phyloP scores from a whole-genome alignment of 2,329 filamentous ascomycete genomes.

The Paecilomyces niveus region DNA sequence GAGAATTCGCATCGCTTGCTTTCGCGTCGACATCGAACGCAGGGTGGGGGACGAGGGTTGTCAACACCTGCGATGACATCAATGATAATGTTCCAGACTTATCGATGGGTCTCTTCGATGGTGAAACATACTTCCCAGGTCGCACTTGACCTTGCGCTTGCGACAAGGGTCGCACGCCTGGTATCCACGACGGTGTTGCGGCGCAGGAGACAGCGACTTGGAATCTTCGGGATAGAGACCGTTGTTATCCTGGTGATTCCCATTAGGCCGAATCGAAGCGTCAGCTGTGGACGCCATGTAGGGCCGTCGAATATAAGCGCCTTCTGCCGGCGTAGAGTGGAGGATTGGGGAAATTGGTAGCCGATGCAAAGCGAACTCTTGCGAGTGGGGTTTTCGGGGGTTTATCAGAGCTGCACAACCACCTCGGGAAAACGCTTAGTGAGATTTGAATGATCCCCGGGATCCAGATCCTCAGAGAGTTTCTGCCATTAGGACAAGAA shows the following conservation, averaged over 20 bases:
- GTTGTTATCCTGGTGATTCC: conserved; percentile 4
- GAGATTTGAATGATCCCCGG: neutral
- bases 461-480: no score
- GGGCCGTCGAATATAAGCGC: neutral
- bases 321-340: conserved; percentile 10
- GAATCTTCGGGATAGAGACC: conserved; percentile 12
- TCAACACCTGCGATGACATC: conserved; percentile 55
- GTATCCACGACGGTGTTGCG: conserved; percentile 40
- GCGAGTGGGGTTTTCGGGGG: neutral
- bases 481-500: no score
- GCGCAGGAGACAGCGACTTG: conserved; percentile 25
- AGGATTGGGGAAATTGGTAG: conserved; percentile 15
- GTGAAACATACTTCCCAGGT: conserved; percentile 36
- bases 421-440: no score
- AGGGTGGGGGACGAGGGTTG: conserved; percentile 88
- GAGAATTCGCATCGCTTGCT: conserved; percentile 97
- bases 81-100: conserved; percentile 4
- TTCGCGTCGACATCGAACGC: conserved; percentile 86
- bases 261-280: neutral
- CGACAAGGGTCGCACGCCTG: conserved; percentile 44
- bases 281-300: conserved; percentile 3
- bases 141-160: conserved; percentile 44
- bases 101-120: neutral
- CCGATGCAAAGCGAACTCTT: conserved; percentile 33
- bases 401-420: neutral